phyloP scores from a whole-genome alignment of 1,284 basidiomycete genomes.

The Grifola frondosa region DNA sequence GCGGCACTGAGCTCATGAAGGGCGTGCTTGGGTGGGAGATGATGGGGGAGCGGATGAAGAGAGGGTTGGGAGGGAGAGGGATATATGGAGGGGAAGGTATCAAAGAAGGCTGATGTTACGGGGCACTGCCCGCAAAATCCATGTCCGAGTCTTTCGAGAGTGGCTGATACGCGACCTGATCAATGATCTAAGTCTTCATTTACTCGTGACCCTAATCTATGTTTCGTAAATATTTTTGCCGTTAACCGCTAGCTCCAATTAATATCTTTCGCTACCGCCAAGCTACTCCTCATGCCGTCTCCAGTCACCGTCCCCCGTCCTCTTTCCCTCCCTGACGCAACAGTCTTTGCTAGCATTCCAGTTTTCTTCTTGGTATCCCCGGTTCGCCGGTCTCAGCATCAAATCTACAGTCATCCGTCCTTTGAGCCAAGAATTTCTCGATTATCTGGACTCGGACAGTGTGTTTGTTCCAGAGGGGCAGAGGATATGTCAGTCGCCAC shows the following conservation, averaged over 20 bases:
- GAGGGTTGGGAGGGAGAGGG: conserved; percentile 1
- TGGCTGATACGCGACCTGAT: no score
- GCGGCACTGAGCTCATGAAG: conserved; percentile 5
- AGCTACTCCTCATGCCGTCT: conserved; percentile 30
- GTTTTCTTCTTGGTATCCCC: conserved; percentile 87
- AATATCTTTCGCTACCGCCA: no score
- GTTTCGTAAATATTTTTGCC: no score
- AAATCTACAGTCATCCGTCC: conserved; percentile 80
- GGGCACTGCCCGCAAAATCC: no score
- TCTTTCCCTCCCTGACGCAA: conserved; percentile 54
- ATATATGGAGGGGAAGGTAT: not conserved
- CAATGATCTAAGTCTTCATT: no score
- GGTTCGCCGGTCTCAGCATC: conserved; percentile 69
- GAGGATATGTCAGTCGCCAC: conserved; percentile 60
- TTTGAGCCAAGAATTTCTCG: conserved; percentile 61
- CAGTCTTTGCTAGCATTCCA: conserved; percentile 72
- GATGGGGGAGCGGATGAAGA: not conserved
- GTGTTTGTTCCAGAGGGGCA: conserved; percentile 81
- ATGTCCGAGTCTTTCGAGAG: no score
- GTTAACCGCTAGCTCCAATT: no score
- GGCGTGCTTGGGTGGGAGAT: not conserved
- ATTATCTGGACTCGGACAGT: conserved; percentile 78
- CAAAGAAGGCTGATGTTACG: no score
- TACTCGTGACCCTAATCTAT: no score
- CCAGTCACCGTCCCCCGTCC: conserved; percentile 20